Evolutionary conservation across 352 stramenopile species (phyloP), one percentile per base, ranked within the genome.

Genomic region (Halophytophthora polymorphica): DNA sequence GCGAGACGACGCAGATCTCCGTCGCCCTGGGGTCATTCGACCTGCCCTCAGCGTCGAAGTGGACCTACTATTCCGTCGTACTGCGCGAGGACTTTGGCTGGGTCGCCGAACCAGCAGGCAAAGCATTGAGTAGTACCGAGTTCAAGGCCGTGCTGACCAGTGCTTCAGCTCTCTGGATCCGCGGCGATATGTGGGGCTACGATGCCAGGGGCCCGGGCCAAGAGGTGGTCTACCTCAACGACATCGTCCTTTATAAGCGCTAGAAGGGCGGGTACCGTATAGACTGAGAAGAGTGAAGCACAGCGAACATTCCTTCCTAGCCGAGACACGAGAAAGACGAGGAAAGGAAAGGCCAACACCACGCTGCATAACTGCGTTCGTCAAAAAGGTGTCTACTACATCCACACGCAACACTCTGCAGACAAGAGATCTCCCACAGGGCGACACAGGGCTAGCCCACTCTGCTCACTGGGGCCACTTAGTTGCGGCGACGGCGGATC

Each of bases 71-170:
- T 54, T 84, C 73, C 6, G 69, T 71, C 0, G 53, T 91, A 3
- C 53, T 91, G 14, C 75, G 80, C 1, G 77, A 91, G 59, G 80
- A 91, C 59, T 91, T 89, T 50, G 80, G 70, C 0, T 91, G 77
- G 80, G 74, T 91, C 46, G 53, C 59, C 3, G 80, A 91, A 39
- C 80, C 80, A 0, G 48, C 52, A 2, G 80, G 77, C 4, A 31
- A 33, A 6, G 8, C 62, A 14, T n/a, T 83, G 2, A 47, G 61
- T 35, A 43, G 56, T 0, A 45, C 21, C 0, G 51, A 67, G 18
- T 84, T 89, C 28, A 25, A 69, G 34, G 19, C 37, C 25, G 52
- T 77, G 14, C 45, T 91, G 5, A 23, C 23, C 1, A 54, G 17
- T 3, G 73, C 77, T 0, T 62, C 58, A 31, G 54, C 44, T 14